Percentiles rank a stretch among this genome's conserved stretches.
phyloP scores from a whole-genome alignment of 164 flowering plant genomes.

The Stephania cephalantha region DNA sequence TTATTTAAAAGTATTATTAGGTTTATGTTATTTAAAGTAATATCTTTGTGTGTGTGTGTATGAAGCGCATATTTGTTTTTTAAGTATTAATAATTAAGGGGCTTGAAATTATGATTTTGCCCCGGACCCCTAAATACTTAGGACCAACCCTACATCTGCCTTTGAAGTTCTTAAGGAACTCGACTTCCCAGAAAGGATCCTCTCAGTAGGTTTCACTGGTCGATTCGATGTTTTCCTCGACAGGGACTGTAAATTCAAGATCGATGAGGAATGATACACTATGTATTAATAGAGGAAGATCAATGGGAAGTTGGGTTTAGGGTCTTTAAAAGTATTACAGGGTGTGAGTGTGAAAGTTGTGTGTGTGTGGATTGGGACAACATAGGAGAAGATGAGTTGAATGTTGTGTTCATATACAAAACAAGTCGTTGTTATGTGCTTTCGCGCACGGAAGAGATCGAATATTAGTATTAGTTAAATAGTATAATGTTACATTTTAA shows the following conservation, averaged over 20 bases:
- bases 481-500: too few species aligned
- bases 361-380: slow-evolving; percentile 20
- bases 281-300: slow-evolving; percentile 21
- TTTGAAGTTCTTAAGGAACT: slow-evolving; percentile 28
- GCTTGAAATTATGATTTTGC: too few species aligned
- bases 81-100: too few species aligned
- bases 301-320: slow-evolving; percentile 17
- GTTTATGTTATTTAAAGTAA: too few species aligned
- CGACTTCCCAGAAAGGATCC: slow-evolving; percentile 29
- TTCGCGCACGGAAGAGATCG: too few species aligned
- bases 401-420: not conserved
- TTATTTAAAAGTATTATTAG: too few species aligned
- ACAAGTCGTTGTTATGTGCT: too few species aligned
- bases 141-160: not conserved
- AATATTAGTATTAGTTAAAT: too few species aligned
- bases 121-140: too few species aligned
- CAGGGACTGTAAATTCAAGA: slow-evolving; percentile 20
- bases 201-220: slow-evolving; percentile 24
- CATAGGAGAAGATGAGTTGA: slow-evolving; percentile 11
- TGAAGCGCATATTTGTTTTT: too few species aligned
- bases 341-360: slow-evolving; percentile 30
- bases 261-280: slow-evolving; percentile 25
- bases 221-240: slow-evolving; percentile 21
- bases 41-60: too few species aligned
- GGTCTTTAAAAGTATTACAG: slow-evolving; percentile 23